These are phyloP conservation scores for Aspergillus tamarii DNA, from an alignment of 2,329 filamentous ascomycete species.

Conservation along the genomic window DNA sequence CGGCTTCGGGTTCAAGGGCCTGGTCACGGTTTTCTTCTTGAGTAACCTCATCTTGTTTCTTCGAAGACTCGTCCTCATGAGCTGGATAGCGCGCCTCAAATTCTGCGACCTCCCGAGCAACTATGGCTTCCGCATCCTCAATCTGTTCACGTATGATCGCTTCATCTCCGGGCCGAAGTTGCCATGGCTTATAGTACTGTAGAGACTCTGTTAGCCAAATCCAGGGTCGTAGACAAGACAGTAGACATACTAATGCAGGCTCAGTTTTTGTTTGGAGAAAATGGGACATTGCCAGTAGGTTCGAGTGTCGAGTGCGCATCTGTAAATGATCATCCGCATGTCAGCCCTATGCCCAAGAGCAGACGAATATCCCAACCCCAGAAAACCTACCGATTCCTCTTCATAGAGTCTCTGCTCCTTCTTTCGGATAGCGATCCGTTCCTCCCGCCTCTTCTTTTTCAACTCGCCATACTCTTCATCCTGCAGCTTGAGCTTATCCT, in stretches of 20 bases:
- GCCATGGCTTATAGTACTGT: slow-evolving; percentile 87
- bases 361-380: slow-evolving; percentile 3
- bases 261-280: slow-evolving; percentile 72
- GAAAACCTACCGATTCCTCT: slow-evolving; percentile 68
- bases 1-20: slow-evolving; percentile 19
- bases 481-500: slow-evolving; percentile 77
- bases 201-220: slow-evolving; percentile 5
- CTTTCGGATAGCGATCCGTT: slow-evolving; percentile 63
- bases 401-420: slow-evolving; percentile 76
- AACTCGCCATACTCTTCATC: slow-evolving; percentile 71
- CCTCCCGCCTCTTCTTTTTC: slow-evolving; percentile 66
- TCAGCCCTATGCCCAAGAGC: slow-evolving; percentile 20
- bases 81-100: slow-evolving; percentile 57
- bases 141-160: slow-evolving; percentile 72
- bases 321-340: slow-evolving; percentile 39
- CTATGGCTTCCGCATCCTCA: slow-evolving; percentile 62
- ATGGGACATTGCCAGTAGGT: slow-evolving; percentile 70
- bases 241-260: slow-evolving; percentile 70
- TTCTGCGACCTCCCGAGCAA: slow-evolving; percentile 67
- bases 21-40: slow-evolving; percentile 30
- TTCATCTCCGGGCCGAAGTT: slow-evolving; percentile 70
- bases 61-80: slow-evolving; percentile 28
- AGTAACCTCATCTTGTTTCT: slow-evolving; percentile 8
- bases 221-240: slow-evolving; percentile 3
- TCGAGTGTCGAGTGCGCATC: slow-evolving; percentile 76